Evolutionary conservation across 352 stramenopile species (phyloP), one percentile per base, ranked within the genome.

Genomic region (Peronospora farinosa): DNA sequence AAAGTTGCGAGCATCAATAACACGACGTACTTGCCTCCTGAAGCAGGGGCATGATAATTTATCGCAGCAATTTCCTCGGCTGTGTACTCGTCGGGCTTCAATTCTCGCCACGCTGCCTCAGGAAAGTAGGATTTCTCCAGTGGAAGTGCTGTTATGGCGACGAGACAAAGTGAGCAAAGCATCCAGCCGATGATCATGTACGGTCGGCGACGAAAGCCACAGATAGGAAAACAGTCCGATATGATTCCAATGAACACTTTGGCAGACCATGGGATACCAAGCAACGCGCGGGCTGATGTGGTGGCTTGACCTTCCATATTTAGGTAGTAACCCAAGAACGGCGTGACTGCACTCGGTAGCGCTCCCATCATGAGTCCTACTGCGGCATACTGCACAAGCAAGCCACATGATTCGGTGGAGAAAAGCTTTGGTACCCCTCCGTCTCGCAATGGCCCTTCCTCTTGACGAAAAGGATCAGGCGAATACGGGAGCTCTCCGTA

Each of bases 231-330:
- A 17, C 67, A 81, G 38, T 86, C 74, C 10, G 74, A 83, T 0
- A 77, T 8, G 27, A 88, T 81, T 11, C 75, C 78, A 30, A 76
- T 76, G 42, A 88, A 75, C 37, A 85, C 67, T 35, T 86, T 84
- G 51, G 78, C 45, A 0, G 71, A 84, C 78, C 78, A 88, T 11
- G 74, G 71, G 7, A 86, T 60, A 5, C 54, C 53, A 5, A 88
- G 54, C 15, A 88, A 54, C 9, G 71, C 67, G 4, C 72, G 63
- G 8, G 75, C 75, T 16, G 77, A 84, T 10, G 75, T 57, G 7
- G 70, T 81, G 19, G 67, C 57, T 61, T 78, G 73, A 3, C 77
- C 77, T 57, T 86, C 72, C 63, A 86, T 75, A 46, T 81, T 72
- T 7, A 88, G 42, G 37, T 88, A 89, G 58, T 84, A 82, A 19